A percentile compares a stretch with the other conserved stretches of the same genome.
phyloP scores from a whole-genome alignment of 2,329 filamentous ascomycete species.

The Periconia macrospinosa region DNA sequence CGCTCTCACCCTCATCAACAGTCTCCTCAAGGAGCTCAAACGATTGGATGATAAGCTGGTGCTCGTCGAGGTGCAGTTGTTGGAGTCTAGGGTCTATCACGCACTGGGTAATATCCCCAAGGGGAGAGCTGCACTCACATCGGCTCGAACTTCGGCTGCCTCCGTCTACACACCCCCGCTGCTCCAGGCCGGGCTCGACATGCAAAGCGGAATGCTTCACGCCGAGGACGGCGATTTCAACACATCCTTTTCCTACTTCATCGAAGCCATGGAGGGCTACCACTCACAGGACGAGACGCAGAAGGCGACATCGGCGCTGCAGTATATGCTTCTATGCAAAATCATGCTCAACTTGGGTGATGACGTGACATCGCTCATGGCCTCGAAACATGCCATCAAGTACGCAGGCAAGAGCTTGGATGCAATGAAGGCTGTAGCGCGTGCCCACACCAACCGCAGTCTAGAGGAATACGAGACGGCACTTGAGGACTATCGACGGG shows the following conservation, averaged over 20 bases:
- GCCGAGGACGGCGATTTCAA: constrained; percentile 99
- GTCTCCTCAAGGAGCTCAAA: constrained; percentile 93
- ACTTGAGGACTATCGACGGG: constrained; percentile 84
- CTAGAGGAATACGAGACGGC: constrained; percentile 97
- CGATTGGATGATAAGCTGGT: constrained; percentile 98
- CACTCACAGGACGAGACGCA: constrained; percentile 84
- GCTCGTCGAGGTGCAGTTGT: constrained; percentile 93
- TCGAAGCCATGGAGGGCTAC: constrained; percentile 97
- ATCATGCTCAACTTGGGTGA: constrained; percentile 98
- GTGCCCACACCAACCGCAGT: constrained; percentile 91
- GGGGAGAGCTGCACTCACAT: constrained; percentile 90
- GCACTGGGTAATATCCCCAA: constrained; percentile 96
- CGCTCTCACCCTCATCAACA: constrained; percentile 93
- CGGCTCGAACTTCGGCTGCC: constrained; percentile 89
- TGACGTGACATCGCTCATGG: constrained; percentile 93
- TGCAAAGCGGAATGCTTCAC: constrained; percentile 99
- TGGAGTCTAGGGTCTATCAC: constrained; percentile 97
- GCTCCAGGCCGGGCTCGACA: constrained; percentile 93
- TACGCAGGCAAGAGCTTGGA: constrained; percentile 95
- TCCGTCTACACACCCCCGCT: constrained; percentile 96
- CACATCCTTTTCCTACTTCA: constrained; percentile 98
- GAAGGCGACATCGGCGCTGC: constrained; percentile 93
- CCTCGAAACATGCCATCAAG: constrained; percentile 93
- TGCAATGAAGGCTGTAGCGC: constrained; percentile 98
- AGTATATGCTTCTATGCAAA: constrained; percentile 99